These are phyloP conservation scores for Colletotrichum sp. DNA, from an alignment of 2,329 filamentous ascomycete species.

Conservation along the genomic window DNA sequence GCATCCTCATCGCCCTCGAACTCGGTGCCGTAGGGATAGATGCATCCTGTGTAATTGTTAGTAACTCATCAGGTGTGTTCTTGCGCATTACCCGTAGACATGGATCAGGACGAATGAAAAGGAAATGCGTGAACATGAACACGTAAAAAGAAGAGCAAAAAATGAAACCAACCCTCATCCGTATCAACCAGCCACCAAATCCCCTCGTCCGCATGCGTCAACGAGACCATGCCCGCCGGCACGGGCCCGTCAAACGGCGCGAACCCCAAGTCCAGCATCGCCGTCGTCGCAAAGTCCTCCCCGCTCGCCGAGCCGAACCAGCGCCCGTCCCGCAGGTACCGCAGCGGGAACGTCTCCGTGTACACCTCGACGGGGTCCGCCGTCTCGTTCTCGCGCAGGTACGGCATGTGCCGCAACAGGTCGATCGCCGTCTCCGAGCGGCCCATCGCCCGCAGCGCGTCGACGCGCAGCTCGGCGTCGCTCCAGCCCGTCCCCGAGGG, in stretches of 20 bases:
- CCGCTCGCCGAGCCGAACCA: slow-evolving; percentile 3
- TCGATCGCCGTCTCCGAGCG: slow-evolving; percentile 17
- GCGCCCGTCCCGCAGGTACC: slow-evolving; percentile 16
- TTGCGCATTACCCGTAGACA: no score
- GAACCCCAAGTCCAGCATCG: slow-evolving; percentile 12
- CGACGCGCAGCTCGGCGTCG: slow-evolving; percentile 16
- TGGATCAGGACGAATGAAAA: neutral
- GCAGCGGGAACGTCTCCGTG: slow-evolving; percentile 16
- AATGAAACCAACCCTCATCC: neutral
- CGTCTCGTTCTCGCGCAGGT: slow-evolving; percentile 13
- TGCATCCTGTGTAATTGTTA: neutral
- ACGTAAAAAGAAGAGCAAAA: neutral
- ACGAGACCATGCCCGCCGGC: slow-evolving; percentile 16
- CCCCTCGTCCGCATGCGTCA: slow-evolving; percentile 19
- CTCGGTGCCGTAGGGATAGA: slow-evolving; percentile 18
- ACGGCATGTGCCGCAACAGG: slow-evolving; percentile 15
- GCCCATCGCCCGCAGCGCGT: slow-evolving; percentile 21
- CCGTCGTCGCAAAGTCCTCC: neutral
- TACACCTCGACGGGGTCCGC: slow-evolving; percentile 11
- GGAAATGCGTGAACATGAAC: no score
- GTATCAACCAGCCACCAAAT: slow-evolving; percentile 18
- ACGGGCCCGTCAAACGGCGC: slow-evolving; percentile 20
- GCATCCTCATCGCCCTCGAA: neutral
- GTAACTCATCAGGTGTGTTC: neutral
- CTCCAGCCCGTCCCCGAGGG: slow-evolving; percentile 8